Evolutionary conservation across 2,329 filamentous ascomycete species (phyloP), one percentile per base, ranked within the genome.

Genomic region (Coccinonectria pachysandricola): DNA sequence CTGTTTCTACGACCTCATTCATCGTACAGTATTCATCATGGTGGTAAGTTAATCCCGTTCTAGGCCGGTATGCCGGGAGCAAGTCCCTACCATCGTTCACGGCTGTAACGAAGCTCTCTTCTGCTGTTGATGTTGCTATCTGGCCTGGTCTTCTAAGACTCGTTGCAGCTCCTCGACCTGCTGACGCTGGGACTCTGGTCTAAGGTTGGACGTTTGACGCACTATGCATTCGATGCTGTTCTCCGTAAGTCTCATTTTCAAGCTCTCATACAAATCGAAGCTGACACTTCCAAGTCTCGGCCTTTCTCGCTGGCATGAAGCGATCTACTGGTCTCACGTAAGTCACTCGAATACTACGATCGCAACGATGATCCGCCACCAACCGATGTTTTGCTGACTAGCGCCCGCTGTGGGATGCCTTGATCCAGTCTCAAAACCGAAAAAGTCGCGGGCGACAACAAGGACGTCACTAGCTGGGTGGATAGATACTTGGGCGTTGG

Each of bases 311-410:
- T 19, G 91, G 91, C 49, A 87, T 98, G 67, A 92, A 93, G 65
- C 85, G 91, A 46, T 95, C 88, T 40, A 96, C 91, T 36, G 91
- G 91, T 50, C 70, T 98, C 62, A 95, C 87, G 91, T 98, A 82
- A 73, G 83, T 80, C 39, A 20, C 27, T 15, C n/a, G n/a, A n/a
- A n/a, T n/a, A n/a, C n/a, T n/a, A n/a, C n/a, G n/a, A n/a, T n/a
- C n/a, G n/a, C n/a, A n/a, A n/a, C n/a, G n/a, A n/a, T n/a, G n/a
- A n/a, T n/a, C n/a, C n/a, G n/a, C n/a, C n/a, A n/a, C n/a, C n/a
- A n/a, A n/a, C n/a, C n/a, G n/a, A n/a, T n/a, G n/a, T n/a, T n/a
- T 21, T 16, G 34, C 46, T 51, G 39, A 53, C 41, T 28, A 18
- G 17, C 26, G 20, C 20, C 35, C 60, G 55, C 53, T 54, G 48